Percentiles rank a stretch among this genome's conserved stretches.
phyloP scores from a whole-genome alignment of 805 yeast species.

The Metschnikowia santaceciliae region DNA sequence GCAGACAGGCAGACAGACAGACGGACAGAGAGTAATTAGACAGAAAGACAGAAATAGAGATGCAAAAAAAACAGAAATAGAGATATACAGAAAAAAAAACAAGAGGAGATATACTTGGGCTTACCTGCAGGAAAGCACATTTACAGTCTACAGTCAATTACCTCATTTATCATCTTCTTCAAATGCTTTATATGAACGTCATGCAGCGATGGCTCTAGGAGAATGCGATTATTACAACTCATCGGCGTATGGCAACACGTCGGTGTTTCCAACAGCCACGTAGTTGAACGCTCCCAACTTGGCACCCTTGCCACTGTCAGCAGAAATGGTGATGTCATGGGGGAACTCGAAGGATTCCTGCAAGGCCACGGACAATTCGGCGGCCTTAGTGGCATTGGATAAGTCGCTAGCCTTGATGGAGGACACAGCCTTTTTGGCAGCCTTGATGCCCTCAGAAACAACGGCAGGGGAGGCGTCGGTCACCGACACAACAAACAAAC shows the following conservation, averaged over 20 bases:
- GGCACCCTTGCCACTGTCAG: conserved; percentile 30
- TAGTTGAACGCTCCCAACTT: conserved; percentile 62
- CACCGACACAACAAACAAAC: conserved; percentile 71
- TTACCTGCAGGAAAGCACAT: too few relatives aligned
- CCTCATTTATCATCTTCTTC: neutral
- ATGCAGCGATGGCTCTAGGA: conserved; percentile 10
- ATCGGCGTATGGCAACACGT: conserved; percentile 81
- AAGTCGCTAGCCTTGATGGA: conserved; percentile 47
- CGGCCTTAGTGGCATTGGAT: conserved; percentile 45
- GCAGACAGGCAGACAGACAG: too few relatives aligned
- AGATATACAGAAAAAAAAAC: too few relatives aligned
- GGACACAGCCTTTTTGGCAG: conserved; percentile 45
- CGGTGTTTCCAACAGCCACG: conserved; percentile 86
- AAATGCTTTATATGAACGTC: conserved; percentile 9
- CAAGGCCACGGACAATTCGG: conserved; percentile 41
- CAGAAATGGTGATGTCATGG: conserved; percentile 28
- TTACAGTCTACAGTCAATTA: too few relatives aligned
- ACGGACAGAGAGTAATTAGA: too few relatives aligned
- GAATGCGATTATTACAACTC: conserved; percentile 56
- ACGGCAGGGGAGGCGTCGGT: conserved; percentile 54
- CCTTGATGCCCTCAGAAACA: conserved; percentile 59
- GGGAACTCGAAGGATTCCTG: conserved; percentile 35
- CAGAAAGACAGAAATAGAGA: too few relatives aligned
- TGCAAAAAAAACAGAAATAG: too few relatives aligned
- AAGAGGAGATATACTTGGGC: too few relatives aligned